Evolutionary conservation across 108 stramenopile species (phyloP).

Genomic region (Fragilaria crotonensis): DNA sequence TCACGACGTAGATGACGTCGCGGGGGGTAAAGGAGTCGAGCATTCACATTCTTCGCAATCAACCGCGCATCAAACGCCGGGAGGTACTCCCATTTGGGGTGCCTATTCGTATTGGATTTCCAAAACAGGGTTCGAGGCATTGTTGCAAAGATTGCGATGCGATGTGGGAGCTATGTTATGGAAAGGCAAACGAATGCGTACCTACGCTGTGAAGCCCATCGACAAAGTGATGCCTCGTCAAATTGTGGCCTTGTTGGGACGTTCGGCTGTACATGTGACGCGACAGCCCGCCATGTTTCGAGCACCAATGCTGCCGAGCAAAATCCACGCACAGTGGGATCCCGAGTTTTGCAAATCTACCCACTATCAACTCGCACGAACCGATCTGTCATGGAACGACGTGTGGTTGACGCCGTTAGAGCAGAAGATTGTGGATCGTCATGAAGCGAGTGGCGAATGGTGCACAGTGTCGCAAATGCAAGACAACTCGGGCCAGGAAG

Average conservation of each 20-base stretch:
- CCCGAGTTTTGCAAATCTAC: slow-evolving; percentile 70
- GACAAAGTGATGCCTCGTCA: slow-evolving; percentile 79
- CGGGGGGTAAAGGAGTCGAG: no score
- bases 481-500: background rate
- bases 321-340: slow-evolving; percentile 75
- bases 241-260: slow-evolving; percentile 30
- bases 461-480: slow-evolving; percentile 5
- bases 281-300: slow-evolving; percentile 71
- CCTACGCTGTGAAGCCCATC: slow-evolving; percentile 71
- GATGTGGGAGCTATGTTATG: slow-evolving; percentile 82
- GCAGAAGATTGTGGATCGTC: slow-evolving; percentile 34
- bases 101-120: slow-evolving; percentile 78
- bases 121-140: slow-evolving; percentile 36
- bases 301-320: slow-evolving; percentile 81
- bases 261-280: slow-evolving; percentile 40
- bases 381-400: slow-evolving; percentile 54
- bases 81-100: slow-evolving; percentile 81
- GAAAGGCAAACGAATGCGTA: slow-evolving; percentile 74
- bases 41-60: no score
- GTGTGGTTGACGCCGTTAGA: slow-evolving; percentile 65
- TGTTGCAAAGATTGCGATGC: slow-evolving; percentile 46
- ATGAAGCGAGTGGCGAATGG: slow-evolving; percentile 52
- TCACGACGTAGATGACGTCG: slow-evolving; percentile 1
- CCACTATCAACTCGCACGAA: slow-evolving; percentile 47
- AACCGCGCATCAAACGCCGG: slow-evolving; percentile 25